A percentile compares a stretch with the other conserved stretches of the same genome.
These are phyloP conservation scores for Physcomitrellopsis africana DNA, from an alignment of 225 moss, liverwort and hornwort genomes.

Conservation along the genomic window DNA sequence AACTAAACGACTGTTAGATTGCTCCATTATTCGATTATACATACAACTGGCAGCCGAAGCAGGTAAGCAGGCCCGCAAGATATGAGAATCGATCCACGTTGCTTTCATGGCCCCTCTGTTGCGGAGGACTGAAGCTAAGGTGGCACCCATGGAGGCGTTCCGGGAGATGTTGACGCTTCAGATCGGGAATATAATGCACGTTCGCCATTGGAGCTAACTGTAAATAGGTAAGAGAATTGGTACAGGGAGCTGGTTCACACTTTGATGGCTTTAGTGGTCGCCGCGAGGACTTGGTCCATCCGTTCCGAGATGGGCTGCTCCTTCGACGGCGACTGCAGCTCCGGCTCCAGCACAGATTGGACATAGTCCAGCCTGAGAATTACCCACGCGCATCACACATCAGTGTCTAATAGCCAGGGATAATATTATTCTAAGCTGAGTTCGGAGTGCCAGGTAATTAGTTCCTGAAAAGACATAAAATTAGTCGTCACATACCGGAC, in stretches of 20 bases:
- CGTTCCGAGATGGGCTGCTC: not conserved
- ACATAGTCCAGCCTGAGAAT: slow-evolving; percentile 36
- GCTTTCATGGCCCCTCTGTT: no score
- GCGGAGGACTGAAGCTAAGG: no score
- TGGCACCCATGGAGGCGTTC: no score
- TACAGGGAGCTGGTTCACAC: slow-evolving; percentile 24
- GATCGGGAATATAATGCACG: not conserved
- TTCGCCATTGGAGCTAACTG: slow-evolving; percentile 8
- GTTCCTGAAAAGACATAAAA: not conserved
- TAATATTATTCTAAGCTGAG: not conserved
- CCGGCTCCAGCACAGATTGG: slow-evolving; percentile 16
- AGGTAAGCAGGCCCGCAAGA: no score
- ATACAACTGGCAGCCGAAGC: no score
- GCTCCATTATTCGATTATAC: no score
- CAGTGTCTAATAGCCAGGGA: not conserved
- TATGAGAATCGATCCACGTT: no score
- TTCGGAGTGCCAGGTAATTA: not conserved
- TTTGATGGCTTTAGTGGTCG: slow-evolving; percentile 23
- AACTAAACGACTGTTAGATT: no score
- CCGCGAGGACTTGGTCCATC: slow-evolving; percentile 27
- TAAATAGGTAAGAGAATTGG: not conserved
- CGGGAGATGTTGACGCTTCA: no score
- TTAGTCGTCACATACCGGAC: slow-evolving; percentile 35
- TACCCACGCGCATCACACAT: slow-evolving; percentile 15
- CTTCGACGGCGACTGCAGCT: not conserved